phyloP scores from a whole-genome alignment of 441 rosid species.

The Croton laevigatus region DNA sequence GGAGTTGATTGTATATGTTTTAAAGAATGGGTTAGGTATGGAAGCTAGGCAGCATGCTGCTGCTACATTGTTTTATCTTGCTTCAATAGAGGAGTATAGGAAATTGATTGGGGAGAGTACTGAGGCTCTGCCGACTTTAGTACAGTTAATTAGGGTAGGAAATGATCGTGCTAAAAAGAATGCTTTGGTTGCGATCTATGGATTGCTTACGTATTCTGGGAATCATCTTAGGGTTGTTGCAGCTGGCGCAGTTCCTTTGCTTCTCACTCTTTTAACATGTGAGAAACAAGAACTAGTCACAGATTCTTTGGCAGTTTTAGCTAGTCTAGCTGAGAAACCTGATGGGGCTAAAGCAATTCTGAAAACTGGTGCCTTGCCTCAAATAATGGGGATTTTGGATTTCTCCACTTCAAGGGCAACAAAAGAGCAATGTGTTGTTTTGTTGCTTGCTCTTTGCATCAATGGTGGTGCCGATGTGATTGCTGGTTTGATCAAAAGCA shows the following conservation, averaged over 20 bases:
- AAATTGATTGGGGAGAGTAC: conserved; percentile 60
- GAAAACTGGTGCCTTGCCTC: conserved; percentile 42
- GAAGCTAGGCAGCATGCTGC: conserved; percentile 76
- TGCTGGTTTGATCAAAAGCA: conserved; percentile 41
- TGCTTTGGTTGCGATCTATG: conserved; percentile 62
- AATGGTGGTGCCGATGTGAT: conserved; percentile 67
- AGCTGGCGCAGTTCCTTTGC: conserved; percentile 51
- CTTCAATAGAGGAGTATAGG: conserved; percentile 64
- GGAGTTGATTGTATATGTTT: conserved; percentile 40
- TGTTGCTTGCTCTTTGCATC: conserved; percentile 61
- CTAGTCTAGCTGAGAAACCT: conserved; percentile 58
- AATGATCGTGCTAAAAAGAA: conserved; percentile 53
- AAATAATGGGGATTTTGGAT: conserved; percentile 38
- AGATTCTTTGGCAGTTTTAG: conserved; percentile 62
- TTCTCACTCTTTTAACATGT: conserved; percentile 43
- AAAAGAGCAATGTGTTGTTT: conserved; percentile 60
- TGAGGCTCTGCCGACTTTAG: conserved; percentile 49
- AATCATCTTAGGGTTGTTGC: conserved; percentile 62
- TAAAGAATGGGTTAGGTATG: conserved; percentile 40
- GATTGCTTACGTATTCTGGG: conserved; percentile 48
- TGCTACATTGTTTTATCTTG: conserved; percentile 59
- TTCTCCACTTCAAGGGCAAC: conserved; percentile 45
- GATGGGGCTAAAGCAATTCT: conserved; percentile 57
- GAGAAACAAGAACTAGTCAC: conserved; percentile 46
- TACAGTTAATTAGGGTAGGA: conserved; percentile 45